phyloP scores from a whole-genome alignment of 208 protist species.

The Porcisia hertigi region DNA sequence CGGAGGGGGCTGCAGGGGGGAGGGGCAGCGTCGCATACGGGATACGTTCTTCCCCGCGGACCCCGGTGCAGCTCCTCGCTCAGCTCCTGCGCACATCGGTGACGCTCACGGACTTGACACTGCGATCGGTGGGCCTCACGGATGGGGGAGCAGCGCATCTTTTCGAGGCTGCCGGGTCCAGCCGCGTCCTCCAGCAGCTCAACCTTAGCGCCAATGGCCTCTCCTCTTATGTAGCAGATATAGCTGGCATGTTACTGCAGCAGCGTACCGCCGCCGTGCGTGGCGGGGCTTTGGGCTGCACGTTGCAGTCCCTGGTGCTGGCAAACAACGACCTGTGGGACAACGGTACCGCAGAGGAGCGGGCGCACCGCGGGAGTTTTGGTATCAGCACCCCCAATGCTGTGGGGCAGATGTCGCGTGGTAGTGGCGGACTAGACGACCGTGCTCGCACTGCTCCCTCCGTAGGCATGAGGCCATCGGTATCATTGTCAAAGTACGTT shows the following conservation, averaged over 20 bases:
- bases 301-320: constrained; percentile 59
- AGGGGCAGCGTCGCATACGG: constrained; percentile 2
- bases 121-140: constrained; percentile 60
- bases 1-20: not conserved
- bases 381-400: not conserved
- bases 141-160: constrained; percentile 51
- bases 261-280: constrained; percentile 31
- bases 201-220: constrained; percentile 79
- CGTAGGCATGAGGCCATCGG: not conserved
- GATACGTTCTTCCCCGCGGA: constrained; percentile 13
- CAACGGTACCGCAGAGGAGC: constrained; percentile 6
- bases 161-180: constrained; percentile 52
- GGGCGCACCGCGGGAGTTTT: constrained; percentile 71
- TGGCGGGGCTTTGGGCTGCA: constrained; percentile 32
- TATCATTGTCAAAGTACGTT: constrained; percentile 10
- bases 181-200: constrained; percentile 50
- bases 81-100: constrained; percentile 59
- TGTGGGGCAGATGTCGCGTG: not conserved
- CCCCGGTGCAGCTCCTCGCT: constrained; percentile 67
- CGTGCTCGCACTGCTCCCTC: not conserved
- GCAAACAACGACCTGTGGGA: constrained; percentile 71
- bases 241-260: constrained; percentile 57
- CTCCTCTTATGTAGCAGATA: constrained; percentile 53
- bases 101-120: constrained; percentile 53
- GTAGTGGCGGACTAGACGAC: not conserved